Evolutionary conservation across 257 asterid species (phyloP).

Genomic region (Solanum raphanifolium): DNA sequence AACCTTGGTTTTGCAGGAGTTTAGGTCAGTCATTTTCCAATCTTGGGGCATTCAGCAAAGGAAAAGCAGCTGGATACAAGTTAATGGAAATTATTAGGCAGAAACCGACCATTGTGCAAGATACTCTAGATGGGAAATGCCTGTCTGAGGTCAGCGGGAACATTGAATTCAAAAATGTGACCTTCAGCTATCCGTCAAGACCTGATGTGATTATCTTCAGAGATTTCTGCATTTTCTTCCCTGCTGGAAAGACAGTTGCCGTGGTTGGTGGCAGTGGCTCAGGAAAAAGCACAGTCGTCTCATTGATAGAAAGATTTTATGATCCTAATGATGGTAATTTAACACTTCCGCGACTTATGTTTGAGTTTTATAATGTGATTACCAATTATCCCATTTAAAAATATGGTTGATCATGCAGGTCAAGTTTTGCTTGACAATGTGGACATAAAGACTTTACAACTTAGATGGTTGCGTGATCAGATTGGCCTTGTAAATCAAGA

Average conservation of each 20-base stretch:
- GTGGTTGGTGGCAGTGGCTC: slow-evolving; percentile 99
- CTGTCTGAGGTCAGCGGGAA: slow-evolving; percentile 62
- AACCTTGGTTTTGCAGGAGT: slow-evolving; percentile 50
- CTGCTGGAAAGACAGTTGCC: slow-evolving; percentile 95
- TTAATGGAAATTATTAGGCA: slow-evolving; percentile 85
- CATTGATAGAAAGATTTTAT: slow-evolving; percentile 84
- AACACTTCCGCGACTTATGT: neutral
- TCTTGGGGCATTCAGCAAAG: slow-evolving; percentile 95
- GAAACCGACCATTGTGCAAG: slow-evolving; percentile 67
- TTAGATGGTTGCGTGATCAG: slow-evolving; percentile 87
- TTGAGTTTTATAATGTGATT: neutral
- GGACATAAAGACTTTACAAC: slow-evolving; percentile 74
- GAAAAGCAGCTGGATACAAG: slow-evolving; percentile 92
- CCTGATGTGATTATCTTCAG: slow-evolving; percentile 91
- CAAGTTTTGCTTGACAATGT: slow-evolving; percentile 76
- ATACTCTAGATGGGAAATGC: slow-evolving; percentile 39
- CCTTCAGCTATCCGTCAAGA: slow-evolving; percentile 92
- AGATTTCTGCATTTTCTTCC: slow-evolving; percentile 86
- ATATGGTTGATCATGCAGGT: slow-evolving; percentile 34
- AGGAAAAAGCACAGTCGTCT: slow-evolving; percentile 93
- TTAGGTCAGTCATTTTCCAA: slow-evolving; percentile 97
- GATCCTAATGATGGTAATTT: slow-evolving; percentile 86
- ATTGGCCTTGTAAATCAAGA: slow-evolving; percentile 98
- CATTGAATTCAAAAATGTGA: slow-evolving; percentile 80
- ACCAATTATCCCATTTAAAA: neutral